A percentile compares a stretch with the other conserved stretches of the same genome.
Conservation (phyloP, 2,329 filamentous ascomycete species). For the Colletotrichum sp. region DNA sequence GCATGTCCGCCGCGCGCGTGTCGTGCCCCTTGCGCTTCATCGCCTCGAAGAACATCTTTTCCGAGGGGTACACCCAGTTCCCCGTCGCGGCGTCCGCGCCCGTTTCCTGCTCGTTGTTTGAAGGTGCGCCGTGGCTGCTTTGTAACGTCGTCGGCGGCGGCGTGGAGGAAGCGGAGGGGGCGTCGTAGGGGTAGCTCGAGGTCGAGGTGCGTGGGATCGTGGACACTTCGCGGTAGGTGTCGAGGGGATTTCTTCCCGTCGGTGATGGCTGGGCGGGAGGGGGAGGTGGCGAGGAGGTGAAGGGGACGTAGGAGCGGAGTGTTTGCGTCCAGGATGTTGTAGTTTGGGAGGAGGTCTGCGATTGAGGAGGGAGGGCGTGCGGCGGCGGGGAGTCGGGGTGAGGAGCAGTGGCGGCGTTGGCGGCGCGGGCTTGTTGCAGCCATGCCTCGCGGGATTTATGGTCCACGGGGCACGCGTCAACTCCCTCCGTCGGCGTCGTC, state of each 20-base stretch:
- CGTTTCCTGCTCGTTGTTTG: constrained; percentile 81
- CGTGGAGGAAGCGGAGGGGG: not conserved
- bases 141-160: constrained; percentile 6
- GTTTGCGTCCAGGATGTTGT: constrained; percentile 44
- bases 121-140: constrained; percentile 28
- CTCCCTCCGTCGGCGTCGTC: constrained; percentile 15
- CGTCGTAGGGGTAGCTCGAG: constrained; percentile 34
- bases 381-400: not conserved
- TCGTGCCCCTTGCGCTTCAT: constrained; percentile 90
- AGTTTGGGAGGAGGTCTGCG: too few species aligned
- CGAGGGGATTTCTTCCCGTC: constrained; percentile 46
- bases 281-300: constrained; percentile 35
- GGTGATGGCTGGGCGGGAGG: constrained; percentile 9
- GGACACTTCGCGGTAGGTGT: constrained; percentile 74
- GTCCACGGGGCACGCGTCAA: constrained; percentile 80
- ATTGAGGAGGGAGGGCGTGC: not conserved
- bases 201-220: constrained; percentile 73
- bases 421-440: constrained; percentile 71
- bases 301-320: constrained; percentile 45
- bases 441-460: constrained; percentile 87
- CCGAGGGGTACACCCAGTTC: constrained; percentile 97
- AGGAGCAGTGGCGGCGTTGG: constrained; percentile 37
- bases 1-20: constrained; percentile 77
- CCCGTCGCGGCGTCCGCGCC: constrained; percentile 72
- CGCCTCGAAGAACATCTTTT: constrained; percentile 97